These are phyloP conservation scores for Fusarium guadeloupense DNA, from an alignment of 2,329 filamentous ascomycete species.

Conservation along the genomic window DNA sequence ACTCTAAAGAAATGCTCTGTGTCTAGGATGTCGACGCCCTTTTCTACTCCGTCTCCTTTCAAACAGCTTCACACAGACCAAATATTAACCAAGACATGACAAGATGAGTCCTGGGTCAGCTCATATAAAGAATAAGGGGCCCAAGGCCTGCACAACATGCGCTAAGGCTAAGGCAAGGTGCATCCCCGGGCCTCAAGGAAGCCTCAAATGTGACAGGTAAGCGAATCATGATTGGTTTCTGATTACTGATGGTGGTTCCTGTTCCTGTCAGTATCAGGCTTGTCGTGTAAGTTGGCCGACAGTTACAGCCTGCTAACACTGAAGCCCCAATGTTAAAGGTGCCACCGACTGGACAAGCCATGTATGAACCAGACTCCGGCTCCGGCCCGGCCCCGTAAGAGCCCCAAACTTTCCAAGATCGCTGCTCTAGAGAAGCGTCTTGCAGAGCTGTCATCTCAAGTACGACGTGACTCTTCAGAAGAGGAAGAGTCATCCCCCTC, in stretches of 20 bases:
- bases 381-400: constrained; percentile 58
- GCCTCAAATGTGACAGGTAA: constrained; percentile 59
- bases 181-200: constrained; percentile 52
- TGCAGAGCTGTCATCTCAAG: constrained; percentile 58
- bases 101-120: constrained; percentile 32
- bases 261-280: background rate
- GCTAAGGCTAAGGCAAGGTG: constrained; percentile 63
- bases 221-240: constrained; percentile 29
- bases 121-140: constrained; percentile 52
- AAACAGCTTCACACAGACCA: constrained; percentile 26
- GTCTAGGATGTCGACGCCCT: constrained; percentile 27
- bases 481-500: constrained; percentile 15
- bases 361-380: constrained; percentile 59
- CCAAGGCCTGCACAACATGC: constrained; percentile 60
- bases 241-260: constrained; percentile 1
- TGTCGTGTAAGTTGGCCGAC: constrained; percentile 3
- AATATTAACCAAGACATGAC: constrained; percentile 23
- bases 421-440: constrained; percentile 61
- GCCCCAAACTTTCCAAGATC: constrained; percentile 58
- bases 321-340: constrained; percentile 47
- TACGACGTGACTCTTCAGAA: constrained; percentile 45
- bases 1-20: constrained; percentile 6
- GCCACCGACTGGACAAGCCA: constrained; percentile 57
- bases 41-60: constrained; percentile 36
- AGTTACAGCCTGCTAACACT: constrained; percentile 20